phyloP scores from a whole-genome alignment of 1,139 yeast genomes.

The Candida albicans region DNA sequence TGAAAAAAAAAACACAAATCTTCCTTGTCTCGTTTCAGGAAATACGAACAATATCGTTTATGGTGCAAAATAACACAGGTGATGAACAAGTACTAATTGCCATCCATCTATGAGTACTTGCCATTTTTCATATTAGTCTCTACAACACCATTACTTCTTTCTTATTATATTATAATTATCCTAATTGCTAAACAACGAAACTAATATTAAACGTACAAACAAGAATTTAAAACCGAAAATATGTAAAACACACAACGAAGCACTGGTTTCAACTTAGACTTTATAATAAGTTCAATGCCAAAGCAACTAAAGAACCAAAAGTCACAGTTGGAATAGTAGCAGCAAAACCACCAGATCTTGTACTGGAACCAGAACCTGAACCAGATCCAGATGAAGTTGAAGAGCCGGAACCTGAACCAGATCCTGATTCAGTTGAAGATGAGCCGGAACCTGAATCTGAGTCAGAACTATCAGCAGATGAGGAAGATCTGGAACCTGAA shows the following conservation, averaged over 20 bases:
- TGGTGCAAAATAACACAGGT: too few species aligned
- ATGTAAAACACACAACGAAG: not conserved
- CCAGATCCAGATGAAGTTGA: constrained; percentile 1
- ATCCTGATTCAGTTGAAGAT: not conserved
- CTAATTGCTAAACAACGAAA: too few species aligned
- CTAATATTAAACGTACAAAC: too few species aligned
- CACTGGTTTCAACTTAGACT: not conserved
- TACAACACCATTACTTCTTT: too few species aligned
- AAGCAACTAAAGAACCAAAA: constrained; percentile 2
- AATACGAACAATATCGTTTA: too few species aligned
- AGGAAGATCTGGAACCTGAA: constrained; percentile 5
- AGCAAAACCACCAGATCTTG: constrained; percentile 1
- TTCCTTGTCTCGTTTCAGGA: too few species aligned
- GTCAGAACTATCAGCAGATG: constrained; percentile 7
- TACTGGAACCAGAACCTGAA: not conserved
- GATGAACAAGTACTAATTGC: too few species aligned
- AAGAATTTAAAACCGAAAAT: not conserved
- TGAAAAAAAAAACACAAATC: too few species aligned
- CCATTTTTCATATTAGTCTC: too few species aligned
- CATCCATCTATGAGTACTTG: too few species aligned
- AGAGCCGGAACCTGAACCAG: not conserved
- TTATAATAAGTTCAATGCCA: constrained; percentile 5
- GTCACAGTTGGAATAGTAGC: not conserved
- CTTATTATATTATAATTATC: too few species aligned
- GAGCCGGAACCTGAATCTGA: constrained; percentile 5